Percentiles rank a stretch among this genome's conserved stretches.
Evolutionary conservation across 2,329 filamentous ascomycete genomes (phyloP).

Genomic region (Amylocarpus encephaloides): DNA sequence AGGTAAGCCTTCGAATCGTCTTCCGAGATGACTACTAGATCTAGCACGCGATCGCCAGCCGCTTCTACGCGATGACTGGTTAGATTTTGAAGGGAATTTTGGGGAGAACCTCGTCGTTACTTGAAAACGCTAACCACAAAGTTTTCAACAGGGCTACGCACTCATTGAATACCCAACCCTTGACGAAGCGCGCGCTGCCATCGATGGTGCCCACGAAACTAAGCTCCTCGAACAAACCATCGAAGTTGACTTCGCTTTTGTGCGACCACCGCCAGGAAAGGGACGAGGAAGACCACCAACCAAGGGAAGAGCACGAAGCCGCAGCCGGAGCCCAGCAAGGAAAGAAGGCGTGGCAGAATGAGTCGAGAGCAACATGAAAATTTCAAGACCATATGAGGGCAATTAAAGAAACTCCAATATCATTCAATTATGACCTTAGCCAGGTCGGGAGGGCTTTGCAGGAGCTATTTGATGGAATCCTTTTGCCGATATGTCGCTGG

Average conservation of each 20-base stretch:
- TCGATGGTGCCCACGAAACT: constrained; percentile 69
- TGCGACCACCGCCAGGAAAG: constrained; percentile 66
- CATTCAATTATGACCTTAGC: not conserved
- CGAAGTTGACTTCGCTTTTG: constrained; percentile 78
- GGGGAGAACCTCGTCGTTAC: not conserved
- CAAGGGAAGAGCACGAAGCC: constrained; percentile 30
- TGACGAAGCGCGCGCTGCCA: constrained; percentile 72
- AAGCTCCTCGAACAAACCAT: constrained; percentile 79
- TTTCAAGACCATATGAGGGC: not conserved
- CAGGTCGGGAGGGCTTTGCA: not conserved
- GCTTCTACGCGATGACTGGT: no score
- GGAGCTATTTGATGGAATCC: not conserved
- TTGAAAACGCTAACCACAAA: not conserved
- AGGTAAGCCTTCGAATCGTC: constrained; percentile 44
- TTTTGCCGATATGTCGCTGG: constrained; percentile 10
- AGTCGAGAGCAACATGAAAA: not conserved
- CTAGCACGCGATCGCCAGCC: not conserved
- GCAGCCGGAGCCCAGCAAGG: constrained; percentile 29
- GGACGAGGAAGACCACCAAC: constrained; percentile 30
- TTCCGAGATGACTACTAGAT: not conserved
- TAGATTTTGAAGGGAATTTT: not conserved
- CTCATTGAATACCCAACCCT: constrained; percentile 79
- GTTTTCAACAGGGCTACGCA: constrained; percentile 61
- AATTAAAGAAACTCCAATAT: not conserved
- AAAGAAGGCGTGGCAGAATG: constrained; percentile 25